Evolutionary conservation across 2,329 filamentous ascomycete species (phyloP).

Genomic region (Dothistroma pini): DNA sequence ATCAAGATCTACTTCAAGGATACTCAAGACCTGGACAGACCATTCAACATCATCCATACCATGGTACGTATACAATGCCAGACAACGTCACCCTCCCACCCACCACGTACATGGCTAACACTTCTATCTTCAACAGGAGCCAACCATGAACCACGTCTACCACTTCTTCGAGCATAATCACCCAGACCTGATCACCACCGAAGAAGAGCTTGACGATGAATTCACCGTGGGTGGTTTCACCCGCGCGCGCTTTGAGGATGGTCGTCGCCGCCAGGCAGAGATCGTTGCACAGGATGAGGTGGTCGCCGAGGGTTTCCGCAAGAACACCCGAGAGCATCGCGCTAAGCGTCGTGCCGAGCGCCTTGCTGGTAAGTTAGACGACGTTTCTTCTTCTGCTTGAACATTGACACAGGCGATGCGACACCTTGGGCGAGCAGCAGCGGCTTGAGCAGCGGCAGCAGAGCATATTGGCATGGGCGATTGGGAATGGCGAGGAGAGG

Average conservation of each 20-base stretch:
- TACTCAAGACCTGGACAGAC: not conserved
- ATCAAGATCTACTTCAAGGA: not conserved
- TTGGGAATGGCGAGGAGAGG: not conserved
- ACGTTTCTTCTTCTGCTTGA: not conserved
- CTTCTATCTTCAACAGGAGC: not conserved
- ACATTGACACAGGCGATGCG: not conserved
- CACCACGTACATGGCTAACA: not conserved
- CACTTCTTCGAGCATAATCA: not conserved
- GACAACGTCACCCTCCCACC: not conserved
- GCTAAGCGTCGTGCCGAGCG: not conserved
- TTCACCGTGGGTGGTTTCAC: not conserved
- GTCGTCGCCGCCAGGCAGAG: not conserved
- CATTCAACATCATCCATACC: not conserved
- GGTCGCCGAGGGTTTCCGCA: not conserved
- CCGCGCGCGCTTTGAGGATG: not conserved
- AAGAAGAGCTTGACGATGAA: not conserved
- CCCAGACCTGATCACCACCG: not conserved
- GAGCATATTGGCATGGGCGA: not conserved
- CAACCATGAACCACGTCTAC: not conserved
- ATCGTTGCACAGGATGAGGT: not conserved
- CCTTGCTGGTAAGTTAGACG: not conserved
- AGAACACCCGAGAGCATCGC: not conserved
- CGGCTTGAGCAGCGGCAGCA: not conserved
- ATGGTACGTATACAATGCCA: not conserved
- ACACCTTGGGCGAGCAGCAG: no score